Base-by-base conservation (phyloP, 257 asterid genomes). In the Perilla frutescens region DNA sequence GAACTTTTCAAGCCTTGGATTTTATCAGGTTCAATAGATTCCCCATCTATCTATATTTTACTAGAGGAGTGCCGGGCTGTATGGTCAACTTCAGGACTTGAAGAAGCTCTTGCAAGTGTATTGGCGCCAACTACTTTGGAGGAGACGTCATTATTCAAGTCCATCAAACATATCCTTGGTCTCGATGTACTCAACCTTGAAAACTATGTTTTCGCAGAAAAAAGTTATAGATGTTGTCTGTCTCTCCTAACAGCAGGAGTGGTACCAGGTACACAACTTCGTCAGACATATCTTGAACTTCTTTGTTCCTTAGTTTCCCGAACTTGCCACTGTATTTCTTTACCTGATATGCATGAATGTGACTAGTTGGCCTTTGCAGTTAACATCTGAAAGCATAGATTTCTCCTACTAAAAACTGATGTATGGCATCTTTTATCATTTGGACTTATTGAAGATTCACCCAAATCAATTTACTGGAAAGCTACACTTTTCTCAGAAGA, bases 1-100 rank as follows among this genome's bases (percentile, higher is more conserved):
- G 81, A 81, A 76, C 85, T 90, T 76, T 91, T 87, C 86, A 88
- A 84, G 83, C 97, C 93, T 34, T 89, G 97, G 96, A 84, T 76
- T 29, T 70, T 85, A 62, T 84, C 77, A 29, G 56, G 77, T 84
- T 78, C 84, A 14, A 55, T 55, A 54, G 86, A 77, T 53, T 71
- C 75, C 37, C 80, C 86, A 59, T 73, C 76, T 72, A 62, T 90
- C 37, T 51, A 67, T 79, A 73, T 70, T 57, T 82, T 80, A 79
- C 78, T 88, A 54, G 85, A 88, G 70, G 89, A 88, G 76, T 91
- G 96, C 65, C 93, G 79, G 72, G 62, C 65, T 48, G 39, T 77
- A 9, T 90, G 96, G 96, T 79, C 83, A 74, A 73, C 82, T 73
- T 87, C 89, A 43, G 93, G 96, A 61, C 88, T 91, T 76, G 86